These are phyloP conservation scores for Rubia balearica DNA, from an alignment of 305 asterid genomes.

Conservation along the genomic window DNA sequence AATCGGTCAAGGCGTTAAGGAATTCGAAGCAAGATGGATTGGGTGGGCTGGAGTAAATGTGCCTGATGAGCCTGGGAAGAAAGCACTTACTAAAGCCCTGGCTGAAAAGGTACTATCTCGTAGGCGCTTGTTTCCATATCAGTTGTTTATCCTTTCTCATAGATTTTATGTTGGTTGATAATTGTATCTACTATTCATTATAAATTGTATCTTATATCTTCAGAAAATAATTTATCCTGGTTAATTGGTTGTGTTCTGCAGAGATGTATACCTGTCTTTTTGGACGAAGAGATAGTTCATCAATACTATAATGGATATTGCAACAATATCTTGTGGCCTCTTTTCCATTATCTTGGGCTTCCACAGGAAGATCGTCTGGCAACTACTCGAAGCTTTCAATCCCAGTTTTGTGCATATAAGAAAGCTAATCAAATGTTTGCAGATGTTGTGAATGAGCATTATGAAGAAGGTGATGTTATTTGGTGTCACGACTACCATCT, in stretches of 20 bases:
- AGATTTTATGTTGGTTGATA: background rate
- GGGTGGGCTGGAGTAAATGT: conserved; percentile 99
- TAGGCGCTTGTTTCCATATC: background rate
- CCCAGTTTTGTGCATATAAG: conserved; percentile 80
- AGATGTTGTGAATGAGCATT: conserved; percentile 68
- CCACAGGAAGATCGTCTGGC: conserved; percentile 95
- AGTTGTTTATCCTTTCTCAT: background rate
- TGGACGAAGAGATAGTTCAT: conserved; percentile 85
- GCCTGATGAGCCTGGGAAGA: conserved; percentile 80
- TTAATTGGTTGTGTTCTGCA: conserved; percentile 22
- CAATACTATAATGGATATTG: conserved; percentile 93
- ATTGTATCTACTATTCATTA: background rate
- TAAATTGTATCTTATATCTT: background rate
- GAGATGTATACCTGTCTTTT: conserved; percentile 91
- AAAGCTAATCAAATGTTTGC: conserved; percentile 93
- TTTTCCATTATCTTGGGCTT: conserved; percentile 87
- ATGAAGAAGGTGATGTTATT: conserved; percentile 84
- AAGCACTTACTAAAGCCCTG: conserved; percentile 66
- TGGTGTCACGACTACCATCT: conserved; percentile 98
- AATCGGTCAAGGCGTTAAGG: conserved; percentile 60
- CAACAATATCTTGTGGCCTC: conserved; percentile 88
- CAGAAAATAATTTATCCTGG: background rate
- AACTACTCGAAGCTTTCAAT: conserved; percentile 85
- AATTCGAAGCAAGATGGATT: conserved; percentile 93
- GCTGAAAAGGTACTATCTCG: conserved; percentile 65